These are phyloP conservation scores for Auriscalpium orientale DNA, from an alignment of 768 basidiomycete genomes.

Conservation along the genomic window DNA sequence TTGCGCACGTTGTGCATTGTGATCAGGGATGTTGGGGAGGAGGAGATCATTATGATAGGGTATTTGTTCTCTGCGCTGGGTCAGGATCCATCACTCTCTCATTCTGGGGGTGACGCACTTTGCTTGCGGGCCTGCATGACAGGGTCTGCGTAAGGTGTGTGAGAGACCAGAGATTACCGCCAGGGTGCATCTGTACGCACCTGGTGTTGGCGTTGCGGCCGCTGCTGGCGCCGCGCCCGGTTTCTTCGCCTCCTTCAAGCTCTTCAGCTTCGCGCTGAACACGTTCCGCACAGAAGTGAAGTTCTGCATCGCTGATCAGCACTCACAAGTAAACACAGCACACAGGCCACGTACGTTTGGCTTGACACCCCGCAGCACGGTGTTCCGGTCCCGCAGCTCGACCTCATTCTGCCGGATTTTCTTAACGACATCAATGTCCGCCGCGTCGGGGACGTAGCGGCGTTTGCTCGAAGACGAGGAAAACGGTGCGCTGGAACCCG, in stretches of 20 bases:
- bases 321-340: neutral
- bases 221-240: constrained; percentile 34
- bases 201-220: constrained; percentile 30
- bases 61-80: constrained; percentile 57
- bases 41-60: constrained; percentile 97
- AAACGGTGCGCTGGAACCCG: constrained; percentile 13
- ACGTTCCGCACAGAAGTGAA: constrained; percentile 61
- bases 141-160: constrained; percentile 29
- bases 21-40: constrained; percentile 88
- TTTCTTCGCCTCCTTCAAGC: constrained; percentile 58
- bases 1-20: constrained; percentile 97
- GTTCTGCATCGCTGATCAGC: constrained; percentile 44
- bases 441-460: constrained; percentile 68
- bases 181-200: constrained; percentile 7
- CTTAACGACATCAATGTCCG: constrained; percentile 82
- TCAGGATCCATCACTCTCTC: neutral
- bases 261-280: constrained; percentile 74
- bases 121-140: constrained; percentile 65
- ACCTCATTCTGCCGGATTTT: constrained; percentile 69
- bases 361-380: constrained; percentile 77
- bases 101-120: constrained; percentile 34
- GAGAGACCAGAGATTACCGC: neutral
- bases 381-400: constrained; percentile 77
- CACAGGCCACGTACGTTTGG: constrained; percentile 53
- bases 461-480: constrained; percentile 54